phyloP scores from a whole-genome alignment of 1,139 yeast genomes.

The Diutina pseudorugosa region DNA sequence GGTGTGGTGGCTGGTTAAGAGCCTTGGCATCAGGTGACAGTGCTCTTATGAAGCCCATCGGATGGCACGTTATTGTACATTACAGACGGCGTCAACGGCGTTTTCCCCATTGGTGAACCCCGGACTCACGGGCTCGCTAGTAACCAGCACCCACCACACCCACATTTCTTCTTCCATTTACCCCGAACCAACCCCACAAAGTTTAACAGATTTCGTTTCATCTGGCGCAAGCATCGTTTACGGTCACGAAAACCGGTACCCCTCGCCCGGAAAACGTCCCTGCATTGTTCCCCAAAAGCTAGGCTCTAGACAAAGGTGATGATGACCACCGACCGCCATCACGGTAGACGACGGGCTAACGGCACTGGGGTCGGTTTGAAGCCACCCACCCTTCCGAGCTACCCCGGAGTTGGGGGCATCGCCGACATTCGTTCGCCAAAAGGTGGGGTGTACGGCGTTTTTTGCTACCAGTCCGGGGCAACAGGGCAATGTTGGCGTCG shows the following conservation, averaged over 20 bases:
- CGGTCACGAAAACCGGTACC: not conserved
- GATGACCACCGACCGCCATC: no score
- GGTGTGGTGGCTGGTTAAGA: no score
- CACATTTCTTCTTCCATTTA: not conserved
- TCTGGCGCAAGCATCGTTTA: not conserved
- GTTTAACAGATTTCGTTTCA: not conserved
- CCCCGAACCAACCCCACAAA: no score
- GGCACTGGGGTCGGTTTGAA: not conserved
- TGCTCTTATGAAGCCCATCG: no score
- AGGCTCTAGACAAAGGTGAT: not conserved
- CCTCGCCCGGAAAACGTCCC: not conserved
- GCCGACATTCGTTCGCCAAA: not conserved
- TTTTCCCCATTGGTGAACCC: not conserved
- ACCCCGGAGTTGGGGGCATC: not conserved
- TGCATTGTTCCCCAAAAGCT: not conserved
- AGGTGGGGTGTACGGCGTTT: slow-evolving; percentile 3
- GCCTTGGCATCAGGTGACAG: no score
- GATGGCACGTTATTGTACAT: not conserved
- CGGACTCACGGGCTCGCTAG: not conserved
- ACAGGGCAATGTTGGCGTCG: not conserved
- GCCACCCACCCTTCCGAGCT: not conserved
- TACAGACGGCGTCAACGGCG: not conserved
- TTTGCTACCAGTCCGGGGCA: not conserved
- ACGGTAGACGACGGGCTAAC: not conserved
- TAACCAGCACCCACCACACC: not conserved